These are phyloP conservation scores for Fraxinus baroniana DNA, from an alignment of 305 asterid species.

Conservation along the genomic window DNA sequence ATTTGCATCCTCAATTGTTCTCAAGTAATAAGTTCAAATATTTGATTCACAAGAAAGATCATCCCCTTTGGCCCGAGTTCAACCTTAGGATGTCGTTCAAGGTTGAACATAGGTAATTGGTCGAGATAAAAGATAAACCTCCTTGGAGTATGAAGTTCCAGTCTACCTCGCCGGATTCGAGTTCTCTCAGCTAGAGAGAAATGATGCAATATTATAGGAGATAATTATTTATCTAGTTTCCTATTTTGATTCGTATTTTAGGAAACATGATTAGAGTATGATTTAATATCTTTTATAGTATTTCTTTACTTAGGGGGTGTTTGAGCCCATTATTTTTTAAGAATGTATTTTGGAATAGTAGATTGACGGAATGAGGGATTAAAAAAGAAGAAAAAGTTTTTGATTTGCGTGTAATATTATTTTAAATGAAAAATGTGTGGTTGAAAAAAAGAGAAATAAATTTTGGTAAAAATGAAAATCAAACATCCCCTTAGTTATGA, in stretches of 20 bases:
- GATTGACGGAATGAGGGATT: no score
- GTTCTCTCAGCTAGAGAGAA: background rate
- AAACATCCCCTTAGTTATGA: no score
- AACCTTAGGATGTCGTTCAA: background rate
- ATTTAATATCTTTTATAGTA: no score
- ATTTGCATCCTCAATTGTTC: background rate
- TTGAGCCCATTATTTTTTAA: no score
- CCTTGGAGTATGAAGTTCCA: background rate
- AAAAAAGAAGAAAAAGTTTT: no score
- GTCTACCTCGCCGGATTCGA: background rate
- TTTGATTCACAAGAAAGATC: background rate
- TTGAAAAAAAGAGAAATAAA: no score
- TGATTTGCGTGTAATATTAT: no score
- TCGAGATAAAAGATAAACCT: background rate
- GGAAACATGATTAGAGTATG: background rate
- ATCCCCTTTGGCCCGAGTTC: background rate
- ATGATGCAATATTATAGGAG: background rate
- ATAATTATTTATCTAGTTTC: no score
- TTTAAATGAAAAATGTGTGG: no score
- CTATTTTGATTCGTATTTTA: background rate
- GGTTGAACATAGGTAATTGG: background rate
- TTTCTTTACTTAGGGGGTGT: no score
- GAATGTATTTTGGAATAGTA: no score
- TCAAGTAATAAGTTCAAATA: background rate
- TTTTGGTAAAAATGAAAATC: no score